Evolutionary conservation across 2,329 filamentous ascomycete genomes (phyloP).

Genomic region (Aspergillus hortae): DNA sequence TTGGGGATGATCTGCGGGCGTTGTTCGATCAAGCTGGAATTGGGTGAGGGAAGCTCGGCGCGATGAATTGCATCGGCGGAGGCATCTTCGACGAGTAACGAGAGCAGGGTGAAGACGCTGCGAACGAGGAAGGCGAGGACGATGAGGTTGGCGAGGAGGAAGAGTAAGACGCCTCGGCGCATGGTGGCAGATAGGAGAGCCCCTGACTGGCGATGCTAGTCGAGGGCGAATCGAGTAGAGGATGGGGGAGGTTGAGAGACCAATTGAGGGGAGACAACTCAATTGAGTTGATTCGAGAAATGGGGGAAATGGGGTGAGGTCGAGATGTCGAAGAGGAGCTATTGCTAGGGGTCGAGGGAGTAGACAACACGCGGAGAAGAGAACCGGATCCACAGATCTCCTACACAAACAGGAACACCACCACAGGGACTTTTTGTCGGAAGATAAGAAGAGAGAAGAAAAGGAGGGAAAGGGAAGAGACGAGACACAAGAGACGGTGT

Average conservation of each 20-base stretch:
- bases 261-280: not conserved
- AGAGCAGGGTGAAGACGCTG: constrained; percentile 67
- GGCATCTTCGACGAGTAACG: constrained; percentile 66
- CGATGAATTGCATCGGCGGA: constrained; percentile 63
- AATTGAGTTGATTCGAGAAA: not conserved
- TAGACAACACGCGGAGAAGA: too few relatives aligned
- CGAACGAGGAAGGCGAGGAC: constrained; percentile 63
- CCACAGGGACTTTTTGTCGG: not conserved
- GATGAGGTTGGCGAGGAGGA: constrained; percentile 61
- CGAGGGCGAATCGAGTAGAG: not conserved
- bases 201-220: not conserved
- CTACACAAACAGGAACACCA: not conserved
- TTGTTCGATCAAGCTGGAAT: constrained; percentile 56
- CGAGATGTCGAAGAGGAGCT: not conserved
- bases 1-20: constrained; percentile 65
- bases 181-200: constrained; percentile 40
- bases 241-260: not conserved
- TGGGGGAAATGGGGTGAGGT: too few relatives aligned
- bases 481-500: not conserved
- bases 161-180: constrained; percentile 60
- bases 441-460: too few relatives aligned
- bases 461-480: not conserved
- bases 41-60: constrained; percentile 63
- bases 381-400: too few relatives aligned
- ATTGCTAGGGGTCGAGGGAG: too few relatives aligned